Conservation (phyloP, 2,329 filamentous ascomycete species). For the Cladosporium sp. region DNA sequence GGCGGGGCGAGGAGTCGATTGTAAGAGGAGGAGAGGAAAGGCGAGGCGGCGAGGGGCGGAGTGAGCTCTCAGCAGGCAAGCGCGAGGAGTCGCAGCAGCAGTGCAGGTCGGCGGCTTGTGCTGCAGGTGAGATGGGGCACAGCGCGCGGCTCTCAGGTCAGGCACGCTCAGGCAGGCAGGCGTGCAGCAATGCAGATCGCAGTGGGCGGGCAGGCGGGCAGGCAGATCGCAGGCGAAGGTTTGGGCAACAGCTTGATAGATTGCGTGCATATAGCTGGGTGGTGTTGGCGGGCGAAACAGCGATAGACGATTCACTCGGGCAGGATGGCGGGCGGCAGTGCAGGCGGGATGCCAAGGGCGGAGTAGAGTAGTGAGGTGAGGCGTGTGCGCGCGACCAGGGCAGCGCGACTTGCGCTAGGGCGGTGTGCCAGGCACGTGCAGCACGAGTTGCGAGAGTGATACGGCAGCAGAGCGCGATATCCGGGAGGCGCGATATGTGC, state of each 20-base stretch:
- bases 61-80: not conserved
- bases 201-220: not conserved
- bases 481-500: no score
- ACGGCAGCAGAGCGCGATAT: no score
- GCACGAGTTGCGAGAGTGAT: not conserved
- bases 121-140: not conserved
- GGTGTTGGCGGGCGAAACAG: not conserved
- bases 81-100: not conserved
- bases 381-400: not conserved
- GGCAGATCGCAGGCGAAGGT: not conserved
- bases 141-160: not conserved
- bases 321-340: no score
- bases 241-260: no score
- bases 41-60: not conserved
- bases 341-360: conserved; percentile 2
- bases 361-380: not conserved
- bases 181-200: not conserved
- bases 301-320: no score
- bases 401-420: not conserved
- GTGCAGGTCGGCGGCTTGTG: not conserved
- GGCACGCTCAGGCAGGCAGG: not conserved
- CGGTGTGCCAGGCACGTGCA: not conserved
- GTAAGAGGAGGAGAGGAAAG: not conserved
- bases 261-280: not conserved
- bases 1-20: conserved; percentile 3